These are phyloP conservation scores for Cytospora paraplurivora DNA, from an alignment of 2,329 filamentous ascomycete species.

Conservation along the genomic window DNA sequence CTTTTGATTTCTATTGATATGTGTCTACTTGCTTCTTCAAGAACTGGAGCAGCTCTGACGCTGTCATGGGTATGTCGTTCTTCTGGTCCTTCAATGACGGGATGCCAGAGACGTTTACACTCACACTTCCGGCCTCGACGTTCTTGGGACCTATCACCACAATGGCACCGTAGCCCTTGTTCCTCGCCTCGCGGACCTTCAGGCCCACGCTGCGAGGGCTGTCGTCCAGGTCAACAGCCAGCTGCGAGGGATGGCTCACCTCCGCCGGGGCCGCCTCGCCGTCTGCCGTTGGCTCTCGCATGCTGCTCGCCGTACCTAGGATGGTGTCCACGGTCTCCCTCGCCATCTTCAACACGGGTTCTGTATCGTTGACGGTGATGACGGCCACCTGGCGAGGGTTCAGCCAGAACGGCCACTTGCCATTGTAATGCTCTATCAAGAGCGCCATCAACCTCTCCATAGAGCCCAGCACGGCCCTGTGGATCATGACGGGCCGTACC, in stretches of 20 bases:
- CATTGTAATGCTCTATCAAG: slow-evolving; percentile 79
- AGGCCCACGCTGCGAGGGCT: slow-evolving; percentile 63
- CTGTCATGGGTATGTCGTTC: slow-evolving; percentile 45
- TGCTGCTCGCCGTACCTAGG: slow-evolving; percentile 46
- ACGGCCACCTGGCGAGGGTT: slow-evolving; percentile 78
- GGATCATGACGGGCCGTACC: slow-evolving; percentile 76
- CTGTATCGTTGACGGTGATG: slow-evolving; percentile 68
- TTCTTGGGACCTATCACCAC: slow-evolving; percentile 72
- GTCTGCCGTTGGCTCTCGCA: slow-evolving; percentile 37
- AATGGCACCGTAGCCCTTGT: slow-evolving; percentile 72
- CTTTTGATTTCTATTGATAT: slow-evolving; percentile 45
- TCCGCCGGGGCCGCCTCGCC: slow-evolving; percentile 43
- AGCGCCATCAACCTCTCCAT: slow-evolving; percentile 84
- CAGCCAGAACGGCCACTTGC: slow-evolving; percentile 85
- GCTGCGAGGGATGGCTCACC: slow-evolving; percentile 52
- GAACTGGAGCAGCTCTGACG: slow-evolving; percentile 47
- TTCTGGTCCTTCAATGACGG: slow-evolving; percentile 34
- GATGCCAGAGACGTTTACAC: slow-evolving; percentile 45
- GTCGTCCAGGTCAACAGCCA: slow-evolving; percentile 71
- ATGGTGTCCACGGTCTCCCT: slow-evolving; percentile 52
- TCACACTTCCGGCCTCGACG: slow-evolving; percentile 59
- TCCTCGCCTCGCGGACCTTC: slow-evolving; percentile 73
- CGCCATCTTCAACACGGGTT: slow-evolving; percentile 54
- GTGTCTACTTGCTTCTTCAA: slow-evolving; percentile 50
- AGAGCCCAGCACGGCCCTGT: slow-evolving; percentile 81